Evolutionary conservation across 495 filamentous ascomycete genomes (phyloP), one percentile per base, ranked within the genome.

Genomic region (Neurospora africana): DNA sequence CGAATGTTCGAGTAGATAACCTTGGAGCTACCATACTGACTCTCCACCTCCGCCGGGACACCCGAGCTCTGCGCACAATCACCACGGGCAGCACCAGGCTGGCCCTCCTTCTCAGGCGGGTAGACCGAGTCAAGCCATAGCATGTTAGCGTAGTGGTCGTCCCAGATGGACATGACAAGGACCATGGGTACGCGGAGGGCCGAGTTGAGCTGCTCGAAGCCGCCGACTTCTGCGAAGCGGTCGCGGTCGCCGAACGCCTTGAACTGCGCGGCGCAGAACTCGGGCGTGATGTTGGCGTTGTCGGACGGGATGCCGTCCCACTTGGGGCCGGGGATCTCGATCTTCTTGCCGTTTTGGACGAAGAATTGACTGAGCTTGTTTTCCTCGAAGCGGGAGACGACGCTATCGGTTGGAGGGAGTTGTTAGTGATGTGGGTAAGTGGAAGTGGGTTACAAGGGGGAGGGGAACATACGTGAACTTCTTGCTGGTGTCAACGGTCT

Each of bases 71-170:
- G 84, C 17, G 84, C 69, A 79, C 92, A 95, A 68, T 86, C 84
- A 69, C 92, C 92, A 80, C 92, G 91, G 72, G 84, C 86, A 58
- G 87, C 87, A 80, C 92, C 92, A 36, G 90, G 90, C 9, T 75
- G 75, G 70, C 83, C 76, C 21, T 69, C 76, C 76, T 80, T 81
- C 36, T 86, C 85, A 36, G 86, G 83, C 4, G 92, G 92, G 84
- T 91, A 93, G 81, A 79, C 85, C 75, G 89, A 89, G 83, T 94
- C 92, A 75, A 95, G 89, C 92, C 92, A 95, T 73, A 91, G 86
- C 92, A 94, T 95, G 83, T 92, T 87, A 81, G 88, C 83, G 77
- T 86, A 84, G 84, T 94, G 88, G 80, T 93, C 91, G 77, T 92
- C 91, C 91, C 91, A 93, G 78, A 93, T 82, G 76, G 86, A 89